These are phyloP conservation scores for Podospora conica DNA, from an alignment of 495 filamentous ascomycete species.

Conservation along the genomic window DNA sequence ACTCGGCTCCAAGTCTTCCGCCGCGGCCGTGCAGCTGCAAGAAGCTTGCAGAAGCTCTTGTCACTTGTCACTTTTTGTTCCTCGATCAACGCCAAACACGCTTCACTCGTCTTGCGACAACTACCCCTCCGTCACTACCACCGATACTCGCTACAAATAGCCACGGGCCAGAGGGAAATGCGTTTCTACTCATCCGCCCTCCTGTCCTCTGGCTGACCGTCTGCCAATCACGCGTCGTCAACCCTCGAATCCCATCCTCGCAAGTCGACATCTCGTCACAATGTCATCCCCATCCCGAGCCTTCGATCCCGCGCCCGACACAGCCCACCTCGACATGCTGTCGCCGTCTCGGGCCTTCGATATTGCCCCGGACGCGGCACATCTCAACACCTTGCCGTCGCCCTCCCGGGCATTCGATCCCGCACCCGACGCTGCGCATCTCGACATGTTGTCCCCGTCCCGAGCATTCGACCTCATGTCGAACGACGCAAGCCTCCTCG, in stretches of 20 bases:
- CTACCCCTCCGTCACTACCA: too few species aligned
- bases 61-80: not conserved
- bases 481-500: not conserved
- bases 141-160: not conserved
- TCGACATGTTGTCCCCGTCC: not conserved
- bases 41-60: not conserved
- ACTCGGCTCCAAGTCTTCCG: not conserved
- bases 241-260: not conserved
- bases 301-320: slow-evolving; percentile 1
- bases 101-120: not conserved
- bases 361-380: not conserved
- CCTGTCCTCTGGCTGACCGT: not conserved
- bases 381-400: not conserved
- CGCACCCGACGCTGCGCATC: not conserved
- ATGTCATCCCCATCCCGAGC: slow-evolving; percentile 3
- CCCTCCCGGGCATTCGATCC: not conserved
- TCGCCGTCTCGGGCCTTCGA: not conserved
- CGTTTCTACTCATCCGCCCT: not conserved
- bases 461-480: not conserved
- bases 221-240: not conserved
- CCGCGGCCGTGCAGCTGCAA: not conserved
- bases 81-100: not conserved
- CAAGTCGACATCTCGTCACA: not conserved
- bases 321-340: not conserved
- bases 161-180: not conserved